Conservation (phyloP, 345 rosid species). For the Abelmoschus esculentus region DNA sequence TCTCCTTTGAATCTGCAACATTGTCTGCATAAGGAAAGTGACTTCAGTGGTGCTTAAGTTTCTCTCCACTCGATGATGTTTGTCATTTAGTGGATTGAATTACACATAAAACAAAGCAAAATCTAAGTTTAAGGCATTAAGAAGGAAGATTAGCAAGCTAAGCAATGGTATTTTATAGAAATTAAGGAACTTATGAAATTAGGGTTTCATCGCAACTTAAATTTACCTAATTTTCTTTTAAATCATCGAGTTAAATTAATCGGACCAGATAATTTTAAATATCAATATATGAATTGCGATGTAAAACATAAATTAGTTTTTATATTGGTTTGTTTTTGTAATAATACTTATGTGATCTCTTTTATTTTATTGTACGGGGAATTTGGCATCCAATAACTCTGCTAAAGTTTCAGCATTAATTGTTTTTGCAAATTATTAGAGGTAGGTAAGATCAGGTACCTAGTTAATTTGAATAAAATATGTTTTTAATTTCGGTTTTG, state of each 20-base stretch:
- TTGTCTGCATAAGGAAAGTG: background rate
- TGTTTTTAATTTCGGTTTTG: no score
- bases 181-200: no score
- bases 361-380: background rate
- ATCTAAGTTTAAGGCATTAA: background rate
- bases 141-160: background rate
- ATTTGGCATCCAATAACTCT: background rate
- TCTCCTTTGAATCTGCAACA: background rate
- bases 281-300: no score
- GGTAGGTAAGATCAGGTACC: no score
- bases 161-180: background rate
- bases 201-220: no score
- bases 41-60: background rate
- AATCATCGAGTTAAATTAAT: no score
- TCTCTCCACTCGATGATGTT: conserved; percentile 9
- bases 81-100: conserved; percentile 5
- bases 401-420: background rate
- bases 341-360: no score
- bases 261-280: no score
- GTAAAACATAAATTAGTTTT: no score
- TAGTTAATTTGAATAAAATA: no score
- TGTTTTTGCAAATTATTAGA: background rate
- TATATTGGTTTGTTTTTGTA: no score
- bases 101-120: background rate
- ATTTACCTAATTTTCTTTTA: no score